Percentiles rank a stretch among this genome's conserved stretches.
Conservation (phyloP, 129 eudicot genomes). For the Saposhnikovia divaricata region DNA sequence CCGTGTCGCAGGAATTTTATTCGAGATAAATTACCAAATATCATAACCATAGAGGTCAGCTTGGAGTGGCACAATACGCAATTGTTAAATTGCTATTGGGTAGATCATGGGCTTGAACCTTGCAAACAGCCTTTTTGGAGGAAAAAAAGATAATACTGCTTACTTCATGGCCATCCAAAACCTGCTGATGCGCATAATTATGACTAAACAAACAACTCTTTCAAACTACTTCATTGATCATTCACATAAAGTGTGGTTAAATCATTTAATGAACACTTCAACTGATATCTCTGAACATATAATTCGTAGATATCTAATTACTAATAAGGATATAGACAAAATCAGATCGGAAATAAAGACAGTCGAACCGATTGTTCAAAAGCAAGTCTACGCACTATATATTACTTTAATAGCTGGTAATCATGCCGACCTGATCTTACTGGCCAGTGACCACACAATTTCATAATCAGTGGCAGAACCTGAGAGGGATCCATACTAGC, state of each 20-base stretch:
- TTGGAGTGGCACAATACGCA: no score
- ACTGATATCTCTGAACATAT: no score
- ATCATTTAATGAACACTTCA: background rate
- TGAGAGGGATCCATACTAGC: background rate
- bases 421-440: background rate
- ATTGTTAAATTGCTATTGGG: background rate
- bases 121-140: background rate
- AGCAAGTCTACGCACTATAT: background rate
- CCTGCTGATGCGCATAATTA: background rate
- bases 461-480: background rate
- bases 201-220: background rate
- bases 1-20: no score
- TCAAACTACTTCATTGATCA: background rate
- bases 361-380: background rate
- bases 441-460: background rate
- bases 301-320: no score
- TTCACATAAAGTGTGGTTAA: background rate
- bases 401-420: background rate
- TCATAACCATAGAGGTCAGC: no score
- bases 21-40: no score
- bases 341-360: background rate
- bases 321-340: background rate
- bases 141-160: background rate
- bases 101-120: background rate
- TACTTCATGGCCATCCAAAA: background rate